Evolutionary conservation across 2,329 filamentous ascomycete species (phyloP).

Genomic region (Cylindrodendrum hubeiense): DNA sequence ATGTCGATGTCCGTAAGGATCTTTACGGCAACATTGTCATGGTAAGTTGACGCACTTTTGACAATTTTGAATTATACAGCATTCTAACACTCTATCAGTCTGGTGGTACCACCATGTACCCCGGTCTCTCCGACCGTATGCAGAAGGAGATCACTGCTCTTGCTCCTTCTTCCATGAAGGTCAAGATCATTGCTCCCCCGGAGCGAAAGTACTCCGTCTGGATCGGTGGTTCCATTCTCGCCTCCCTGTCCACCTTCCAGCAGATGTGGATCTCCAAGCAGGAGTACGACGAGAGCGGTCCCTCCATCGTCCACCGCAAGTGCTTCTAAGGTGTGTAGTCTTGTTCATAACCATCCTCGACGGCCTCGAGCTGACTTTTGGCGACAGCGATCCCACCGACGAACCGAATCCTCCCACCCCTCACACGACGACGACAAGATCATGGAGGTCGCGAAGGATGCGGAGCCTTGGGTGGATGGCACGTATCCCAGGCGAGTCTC

Average conservation of each 20-base stretch:
- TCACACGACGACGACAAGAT: conserved; percentile 55
- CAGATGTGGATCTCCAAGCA: conserved; percentile 99
- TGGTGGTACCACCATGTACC: conserved; percentile 99
- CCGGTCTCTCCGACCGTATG: conserved; percentile 99
- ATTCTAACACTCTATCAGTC: conserved; percentile 71
- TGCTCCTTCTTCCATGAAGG: conserved; percentile 99
- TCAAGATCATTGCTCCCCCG: conserved; percentile 99
- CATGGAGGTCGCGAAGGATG: conserved; percentile 59
- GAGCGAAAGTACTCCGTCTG: conserved; percentile 99
- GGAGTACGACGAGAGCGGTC: conserved; percentile 99
- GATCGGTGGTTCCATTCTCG: conserved; percentile 99
- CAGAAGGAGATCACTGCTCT: conserved; percentile 99
- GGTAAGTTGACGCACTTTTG: conserved; percentile 71
- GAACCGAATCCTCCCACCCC: conserved; percentile 50
- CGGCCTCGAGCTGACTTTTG: conserved; percentile 38
- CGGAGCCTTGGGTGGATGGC: conserved; percentile 59
- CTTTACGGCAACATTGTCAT: conserved; percentile 99
- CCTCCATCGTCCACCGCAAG: conserved; percentile 99
- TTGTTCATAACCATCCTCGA: not conserved
- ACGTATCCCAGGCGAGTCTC: conserved; percentile 64
- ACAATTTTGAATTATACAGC: conserved; percentile 6
- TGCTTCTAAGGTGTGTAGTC: conserved; percentile 89
- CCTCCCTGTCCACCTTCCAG: conserved; percentile 99
- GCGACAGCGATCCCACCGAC: conserved; percentile 45
- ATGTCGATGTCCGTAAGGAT: conserved; percentile 99